Evolutionary conservation across 1,284 basidiomycete genomes (phyloP).

Genomic region (Meira nashicola): DNA sequence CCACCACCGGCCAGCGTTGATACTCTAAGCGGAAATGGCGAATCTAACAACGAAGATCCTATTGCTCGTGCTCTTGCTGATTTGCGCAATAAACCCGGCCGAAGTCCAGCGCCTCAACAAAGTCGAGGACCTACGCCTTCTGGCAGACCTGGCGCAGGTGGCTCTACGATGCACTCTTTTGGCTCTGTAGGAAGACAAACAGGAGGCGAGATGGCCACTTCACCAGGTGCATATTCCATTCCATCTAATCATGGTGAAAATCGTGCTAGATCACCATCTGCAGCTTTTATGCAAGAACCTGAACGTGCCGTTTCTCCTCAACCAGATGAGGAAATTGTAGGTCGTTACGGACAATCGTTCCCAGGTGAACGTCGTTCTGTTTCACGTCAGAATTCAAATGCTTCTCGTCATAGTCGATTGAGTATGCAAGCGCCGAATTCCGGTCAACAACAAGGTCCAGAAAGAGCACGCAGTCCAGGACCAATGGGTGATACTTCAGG

Average conservation of each 20-base stretch:
- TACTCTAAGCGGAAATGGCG: not conserved
- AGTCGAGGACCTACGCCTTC: not conserved
- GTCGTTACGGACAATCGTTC: conserved; percentile 75
- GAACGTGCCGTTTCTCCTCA: conserved; percentile 58
- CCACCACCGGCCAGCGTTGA: not conserved
- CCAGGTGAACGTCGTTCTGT: conserved; percentile 68
- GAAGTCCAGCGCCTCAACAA: conserved; percentile 21
- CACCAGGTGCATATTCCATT: not conserved
- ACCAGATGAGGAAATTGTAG: conserved; percentile 68
- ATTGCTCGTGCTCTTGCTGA: conserved; percentile 67
- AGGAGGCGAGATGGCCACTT: not conserved
- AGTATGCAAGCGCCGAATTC: conserved; percentile 19
- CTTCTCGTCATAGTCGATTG: conserved; percentile 27
- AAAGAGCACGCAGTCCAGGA: conserved; percentile 16
- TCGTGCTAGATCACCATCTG: conserved; percentile 60
- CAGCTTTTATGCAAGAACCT: conserved; percentile 71
- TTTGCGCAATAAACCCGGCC: conserved; percentile 54
- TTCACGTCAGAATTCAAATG: conserved; percentile 40
- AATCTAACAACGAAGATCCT: conserved; percentile 63
- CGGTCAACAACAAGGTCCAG: conserved; percentile 31
- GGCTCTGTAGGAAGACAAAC: too few relatives aligned
- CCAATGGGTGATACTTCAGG: conserved; percentile 21
- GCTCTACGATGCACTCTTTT: too few relatives aligned
- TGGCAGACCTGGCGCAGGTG: not conserved
- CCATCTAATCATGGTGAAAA: conserved; percentile 1